These are phyloP conservation scores for Calonectria crousiana DNA, from an alignment of 2,329 filamentous ascomycete species.

Conservation along the genomic window DNA sequence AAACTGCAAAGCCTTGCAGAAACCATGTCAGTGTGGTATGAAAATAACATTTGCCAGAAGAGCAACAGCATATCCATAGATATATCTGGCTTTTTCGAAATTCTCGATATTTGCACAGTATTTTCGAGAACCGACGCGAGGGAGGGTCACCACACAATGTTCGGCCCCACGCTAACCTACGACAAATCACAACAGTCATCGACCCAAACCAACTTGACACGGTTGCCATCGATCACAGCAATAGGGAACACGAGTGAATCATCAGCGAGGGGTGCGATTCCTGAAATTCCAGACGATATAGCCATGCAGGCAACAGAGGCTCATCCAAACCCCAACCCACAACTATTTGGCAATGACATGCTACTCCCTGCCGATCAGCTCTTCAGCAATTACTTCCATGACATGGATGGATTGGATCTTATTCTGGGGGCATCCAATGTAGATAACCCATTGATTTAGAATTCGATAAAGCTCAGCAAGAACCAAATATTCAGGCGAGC, in stretches of 20 bases:
- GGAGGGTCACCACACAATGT: neutral
- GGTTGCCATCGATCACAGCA: slow-evolving; percentile 3
- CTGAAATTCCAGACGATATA: neutral
- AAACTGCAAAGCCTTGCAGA: slow-evolving; percentile 5
- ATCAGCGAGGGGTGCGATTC: no score
- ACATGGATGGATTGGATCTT: neutral
- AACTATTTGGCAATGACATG: neutral
- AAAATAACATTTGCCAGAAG: neutral
- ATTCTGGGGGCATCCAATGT: neutral
- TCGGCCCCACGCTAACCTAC: neutral
- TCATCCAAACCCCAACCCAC: neutral
- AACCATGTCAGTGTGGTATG: slow-evolving; percentile 1
- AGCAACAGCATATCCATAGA: neutral
- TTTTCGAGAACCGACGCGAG: neutral
- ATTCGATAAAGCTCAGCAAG: neutral
- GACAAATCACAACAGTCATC: neutral
- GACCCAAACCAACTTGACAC: neutral
- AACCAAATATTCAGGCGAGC: no score
- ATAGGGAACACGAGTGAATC: neutral
- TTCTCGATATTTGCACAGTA: neutral
- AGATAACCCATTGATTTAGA: neutral
- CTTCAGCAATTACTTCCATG: slow-evolving; percentile 1
- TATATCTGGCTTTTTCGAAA: slow-evolving; percentile 12
- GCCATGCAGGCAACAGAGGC: neutral
- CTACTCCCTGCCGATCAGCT: slow-evolving; percentile 10